Evolutionary conservation across 2,329 filamentous ascomycete genomes (phyloP).

Genomic region (Calonectria leucothoes): DNA sequence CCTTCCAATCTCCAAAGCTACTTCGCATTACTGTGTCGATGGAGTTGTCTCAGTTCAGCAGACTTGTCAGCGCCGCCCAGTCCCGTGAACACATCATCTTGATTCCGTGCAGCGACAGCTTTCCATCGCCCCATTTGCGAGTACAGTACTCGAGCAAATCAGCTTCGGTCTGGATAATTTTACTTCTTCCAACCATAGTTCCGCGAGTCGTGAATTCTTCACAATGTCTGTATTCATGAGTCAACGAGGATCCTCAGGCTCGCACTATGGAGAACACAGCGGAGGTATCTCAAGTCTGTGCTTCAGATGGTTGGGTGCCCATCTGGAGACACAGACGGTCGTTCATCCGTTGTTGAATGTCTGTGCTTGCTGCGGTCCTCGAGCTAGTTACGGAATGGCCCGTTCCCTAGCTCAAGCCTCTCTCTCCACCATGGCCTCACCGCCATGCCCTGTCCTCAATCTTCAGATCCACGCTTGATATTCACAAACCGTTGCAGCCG

Average conservation of each 20-base stretch:
- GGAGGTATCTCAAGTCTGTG: conserved; percentile 1
- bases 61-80: neutral
- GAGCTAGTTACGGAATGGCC: conserved; percentile 29
- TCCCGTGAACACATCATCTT: neutral
- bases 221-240: neutral
- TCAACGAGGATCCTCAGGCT: conserved; percentile 3
- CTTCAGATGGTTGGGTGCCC: neutral
- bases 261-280: conserved; percentile 7
- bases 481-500: neutral
- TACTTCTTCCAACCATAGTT: neutral
- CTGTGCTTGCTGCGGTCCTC: conserved; percentile 4
- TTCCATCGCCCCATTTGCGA: neutral
- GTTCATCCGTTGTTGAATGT: conserved; percentile 5
- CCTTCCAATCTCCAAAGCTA: neutral
- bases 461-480: neutral
- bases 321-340: neutral
- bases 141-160: neutral
- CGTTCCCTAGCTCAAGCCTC: conserved; percentile 25
- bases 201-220: neutral
- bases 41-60: neutral
- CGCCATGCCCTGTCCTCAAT: conserved; percentile 22
- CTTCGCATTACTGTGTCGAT: neutral
- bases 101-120: neutral
- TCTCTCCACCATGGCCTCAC: conserved; percentile 20
- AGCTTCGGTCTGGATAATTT: neutral